These are phyloP conservation scores for Naegleria gruberi DNA, from an alignment of 208 protist genomes.

Conservation along the genomic window DNA sequence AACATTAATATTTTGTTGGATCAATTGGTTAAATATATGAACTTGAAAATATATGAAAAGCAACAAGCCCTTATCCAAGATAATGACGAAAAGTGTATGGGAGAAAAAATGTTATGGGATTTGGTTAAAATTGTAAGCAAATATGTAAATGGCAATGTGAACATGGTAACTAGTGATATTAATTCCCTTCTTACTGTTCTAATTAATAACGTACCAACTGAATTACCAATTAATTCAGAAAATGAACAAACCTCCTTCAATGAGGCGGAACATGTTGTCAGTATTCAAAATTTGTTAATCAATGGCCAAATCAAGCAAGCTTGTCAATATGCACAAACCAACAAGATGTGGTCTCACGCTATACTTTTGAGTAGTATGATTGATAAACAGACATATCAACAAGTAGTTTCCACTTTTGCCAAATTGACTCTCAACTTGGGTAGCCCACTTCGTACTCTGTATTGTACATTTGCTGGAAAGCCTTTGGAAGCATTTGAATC, in stretches of 20 bases:
- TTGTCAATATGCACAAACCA: background rate
- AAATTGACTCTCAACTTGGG: background rate
- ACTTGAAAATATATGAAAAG: background rate
- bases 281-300: background rate
- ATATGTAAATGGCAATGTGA: background rate
- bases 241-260: background rate
- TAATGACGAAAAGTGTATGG: background rate
- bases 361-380: background rate
- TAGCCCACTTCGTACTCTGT: background rate
- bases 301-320: background rate
- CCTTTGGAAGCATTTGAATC: background rate
- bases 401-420: background rate
- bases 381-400: background rate
- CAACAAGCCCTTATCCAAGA: background rate
- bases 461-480: background rate
- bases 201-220: background rate
- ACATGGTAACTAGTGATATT: background rate
- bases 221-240: background rate
- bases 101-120: background rate
- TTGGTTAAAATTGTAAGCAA: background rate
- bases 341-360: background rate
- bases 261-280: background rate
- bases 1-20: background rate
- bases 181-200: background rate
- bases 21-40: background rate